Conservation (phyloP, 257 asterid species). For the Penstemon davidsonii region DNA sequence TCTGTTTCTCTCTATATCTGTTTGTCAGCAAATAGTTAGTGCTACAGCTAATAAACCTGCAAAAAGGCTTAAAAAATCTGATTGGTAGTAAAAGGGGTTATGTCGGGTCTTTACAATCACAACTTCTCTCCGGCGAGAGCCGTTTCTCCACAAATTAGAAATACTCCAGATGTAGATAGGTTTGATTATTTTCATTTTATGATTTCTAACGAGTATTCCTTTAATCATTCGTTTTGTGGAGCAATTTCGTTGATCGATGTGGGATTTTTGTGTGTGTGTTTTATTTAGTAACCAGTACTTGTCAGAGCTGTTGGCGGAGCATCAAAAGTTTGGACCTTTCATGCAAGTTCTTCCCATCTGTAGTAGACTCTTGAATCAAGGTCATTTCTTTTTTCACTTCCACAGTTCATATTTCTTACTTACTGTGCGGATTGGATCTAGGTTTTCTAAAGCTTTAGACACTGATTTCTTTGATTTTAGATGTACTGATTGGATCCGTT, state of each 20-base stretch:
- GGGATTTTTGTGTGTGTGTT: no score
- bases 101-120: constrained; percentile 78
- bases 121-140: constrained; percentile 93
- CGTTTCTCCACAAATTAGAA: constrained; percentile 82
- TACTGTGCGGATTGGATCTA: constrained; percentile 46
- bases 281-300: constrained; percentile 67
- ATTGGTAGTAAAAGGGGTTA: constrained; percentile 8
- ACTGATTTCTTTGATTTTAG: no score
- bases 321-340: constrained; percentile 95
- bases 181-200: constrained; percentile 16
- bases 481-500: no score
- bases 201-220: no score
- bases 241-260: no score
- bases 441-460: no score
- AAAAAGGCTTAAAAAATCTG: no score
- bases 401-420: not conserved
- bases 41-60: no score
- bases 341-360: constrained; percentile 92
- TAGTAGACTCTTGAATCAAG: constrained; percentile 90
- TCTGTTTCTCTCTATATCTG: constrained; percentile 2
- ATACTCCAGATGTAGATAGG: constrained; percentile 73
- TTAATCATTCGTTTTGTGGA: no score
- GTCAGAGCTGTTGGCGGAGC: constrained; percentile 94
- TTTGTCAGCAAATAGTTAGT: no score
- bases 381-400: constrained; percentile 24